phyloP scores from a whole-genome alignment of 352 stramenopile genomes.

The Globisporangium parvum region DNA sequence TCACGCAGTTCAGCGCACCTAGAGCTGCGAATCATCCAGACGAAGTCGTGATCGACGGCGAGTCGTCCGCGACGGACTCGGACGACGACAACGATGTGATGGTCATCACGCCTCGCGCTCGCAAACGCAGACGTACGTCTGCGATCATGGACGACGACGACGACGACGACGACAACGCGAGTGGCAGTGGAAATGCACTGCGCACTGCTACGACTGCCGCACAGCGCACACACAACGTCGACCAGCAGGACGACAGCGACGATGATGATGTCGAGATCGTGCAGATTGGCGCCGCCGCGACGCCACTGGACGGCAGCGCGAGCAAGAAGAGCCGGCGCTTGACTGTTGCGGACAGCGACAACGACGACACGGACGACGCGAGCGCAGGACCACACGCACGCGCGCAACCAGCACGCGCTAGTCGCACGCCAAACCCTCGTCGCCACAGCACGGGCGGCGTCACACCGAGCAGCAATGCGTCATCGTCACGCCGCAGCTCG shows the following conservation, averaged over 20 bases:
- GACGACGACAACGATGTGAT: constrained; percentile 47
- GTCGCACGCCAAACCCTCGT: constrained; percentile 1
- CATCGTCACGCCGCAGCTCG: constrained; percentile 47
- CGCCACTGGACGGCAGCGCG: constrained; percentile 16
- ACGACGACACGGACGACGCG: constrained; percentile 20
- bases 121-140: constrained; percentile 54
- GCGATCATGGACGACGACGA: constrained; percentile 52
- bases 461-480: constrained; percentile 20
- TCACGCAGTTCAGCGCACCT: neutral
- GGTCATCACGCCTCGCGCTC: constrained; percentile 50
- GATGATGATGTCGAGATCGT: constrained; percentile 60
- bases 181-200: neutral
- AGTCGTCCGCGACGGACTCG: constrained; percentile 43
- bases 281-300: constrained; percentile 18
- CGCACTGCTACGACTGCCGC: neutral
- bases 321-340: constrained; percentile 24
- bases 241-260: constrained; percentile 16
- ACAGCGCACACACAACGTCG: neutral
- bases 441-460: constrained; percentile 3
- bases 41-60: constrained; percentile 70
- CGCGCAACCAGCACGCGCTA: constrained; percentile 4
- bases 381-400: neutral
- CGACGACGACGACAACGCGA: constrained; percentile 19
- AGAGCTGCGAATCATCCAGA: constrained; percentile 13
- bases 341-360: constrained; percentile 54